Evolutionary conservation across 2,329 filamentous ascomycete species (phyloP), one percentile per base, ranked within the genome.

Genomic region (Dactylellina drechsleri): DNA sequence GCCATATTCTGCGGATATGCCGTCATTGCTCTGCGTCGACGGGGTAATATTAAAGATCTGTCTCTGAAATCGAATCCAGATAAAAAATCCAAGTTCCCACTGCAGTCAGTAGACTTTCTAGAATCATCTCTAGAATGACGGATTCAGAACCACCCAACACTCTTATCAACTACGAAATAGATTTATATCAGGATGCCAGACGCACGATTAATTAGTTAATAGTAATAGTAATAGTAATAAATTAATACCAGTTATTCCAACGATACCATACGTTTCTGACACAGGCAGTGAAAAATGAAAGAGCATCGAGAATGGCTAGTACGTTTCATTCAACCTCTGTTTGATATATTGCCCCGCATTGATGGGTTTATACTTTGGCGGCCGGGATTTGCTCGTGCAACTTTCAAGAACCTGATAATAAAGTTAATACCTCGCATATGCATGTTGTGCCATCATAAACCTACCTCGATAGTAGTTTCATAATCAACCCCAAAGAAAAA

Each of bases 401-500:
- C 71, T 75, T 15, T 68, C 71, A 3, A 75, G 58, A 2, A 66
- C 62, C 62, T 66, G 23, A 16, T 7, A 49, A 26, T 28, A 26
- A 2, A 4, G 10, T 20, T 52, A 20, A 4, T 7, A 57, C n/a
- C 13, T 40, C n/a, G 26, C 18, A 18, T n/a, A 2, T 20, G 6
- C 26, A 28, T 15, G 36, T 16, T 23, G 16, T 57, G 20, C 1
- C 16, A 3, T 7, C 2, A 16, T 16, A 20, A 60, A 57, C 62
- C 40, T n/a, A 75, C 71, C 16, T 70, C 61, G 6, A 78, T 72
- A 1, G 73, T 62, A 40, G 66, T 75, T 28, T 86, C 84, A 4
- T 85, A 81, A 79, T 87, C 86, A 3, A 86, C 86, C 65, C 85
- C 84, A 66, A 87, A 84, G 79, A 87, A 88, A 60, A 87, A 84